Evolutionary conservation across 2,329 filamentous ascomycete species (phyloP), one percentile per base, ranked within the genome.

Genomic region (Delphinella strobiligena): DNA sequence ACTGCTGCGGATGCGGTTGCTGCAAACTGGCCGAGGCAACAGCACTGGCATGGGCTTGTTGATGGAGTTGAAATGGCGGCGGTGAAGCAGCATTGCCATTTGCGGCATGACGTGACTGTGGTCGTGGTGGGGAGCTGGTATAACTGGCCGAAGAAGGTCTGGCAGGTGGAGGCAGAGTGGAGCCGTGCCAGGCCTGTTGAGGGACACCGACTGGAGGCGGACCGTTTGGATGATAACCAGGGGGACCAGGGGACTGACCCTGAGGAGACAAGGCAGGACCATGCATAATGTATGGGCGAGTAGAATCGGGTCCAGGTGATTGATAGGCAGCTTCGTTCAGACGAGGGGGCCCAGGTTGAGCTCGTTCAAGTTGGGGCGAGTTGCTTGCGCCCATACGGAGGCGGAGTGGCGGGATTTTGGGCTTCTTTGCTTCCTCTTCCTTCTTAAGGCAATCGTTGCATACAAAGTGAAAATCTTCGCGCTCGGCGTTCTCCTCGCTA

Each of bases 401-500:
- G 51, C 77, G 78, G 47, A 80, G 60, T 11, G 72, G 67, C 5
- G 72, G 76, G 34, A 78, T 67, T 53, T 80, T 82, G 30, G 75
- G 74, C 48, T 67, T 67, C 44, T 70, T 74, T 14, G 69, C 68
- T 38, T 76, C 74, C 49, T 80, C 69, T 46, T 78, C 74, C 43
- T 76, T 79, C 12, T 72, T 76, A 50, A 75, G 77, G 64, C 91
- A 98, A 35, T 80, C 77, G 24, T 66, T 66, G 63, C 89, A 96
- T 47, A 94, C 61, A 54, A 94, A 94, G 45, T 84, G 78, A 53
- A 96, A 96, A 48, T 93, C 83, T 1, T 85, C 77, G 34, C 78
- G 71, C 47, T 94, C 89, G 1, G 87, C 88, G 46, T 88, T 82
- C 44, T 72, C 66, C 51, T 93, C 75, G 34, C 74, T 73, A 47